Conservation (phyloP, 2,329 filamentous ascomycete species). For the Xylariales sp. region DNA sequence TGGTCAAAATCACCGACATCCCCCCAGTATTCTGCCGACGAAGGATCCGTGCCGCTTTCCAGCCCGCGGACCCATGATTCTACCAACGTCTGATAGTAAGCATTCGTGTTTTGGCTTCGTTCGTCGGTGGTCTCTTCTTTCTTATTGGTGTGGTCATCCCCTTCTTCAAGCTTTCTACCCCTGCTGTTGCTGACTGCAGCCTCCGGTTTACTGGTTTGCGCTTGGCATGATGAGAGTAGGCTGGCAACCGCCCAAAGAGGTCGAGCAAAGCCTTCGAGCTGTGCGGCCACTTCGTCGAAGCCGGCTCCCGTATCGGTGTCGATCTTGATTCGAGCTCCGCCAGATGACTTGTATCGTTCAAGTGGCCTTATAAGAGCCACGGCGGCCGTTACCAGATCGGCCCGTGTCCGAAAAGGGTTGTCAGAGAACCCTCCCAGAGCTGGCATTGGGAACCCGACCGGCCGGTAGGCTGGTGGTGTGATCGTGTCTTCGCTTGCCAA, state of each 20-base stretch:
- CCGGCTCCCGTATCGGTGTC: constrained; percentile 31
- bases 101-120: constrained; percentile 12
- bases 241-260: constrained; percentile 30
- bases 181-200: too few relatives aligned
- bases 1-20: constrained; percentile 40
- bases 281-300: constrained; percentile 39
- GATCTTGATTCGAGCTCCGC: constrained; percentile 29
- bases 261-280: constrained; percentile 40
- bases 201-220: too few relatives aligned
- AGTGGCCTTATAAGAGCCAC: constrained; percentile 29
- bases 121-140: too few relatives aligned
- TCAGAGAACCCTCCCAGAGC: constrained; percentile 33
- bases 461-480: too few relatives aligned
- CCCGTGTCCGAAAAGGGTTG: constrained; percentile 30
- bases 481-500: too few relatives aligned
- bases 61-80: constrained; percentile 26
- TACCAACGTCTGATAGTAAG: constrained; percentile 5
- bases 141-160: too few relatives aligned
- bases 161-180: too few relatives aligned
- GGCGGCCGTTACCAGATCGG: constrained; percentile 29
- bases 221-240: too few relatives aligned
- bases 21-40: constrained; percentile 41
- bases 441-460: too few relatives aligned
- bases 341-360: constrained; percentile 25
- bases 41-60: constrained; percentile 26